phyloP scores from a whole-genome alignment of 192 early-diverging fungal species.

The Phycomyces nitens region DNA sequence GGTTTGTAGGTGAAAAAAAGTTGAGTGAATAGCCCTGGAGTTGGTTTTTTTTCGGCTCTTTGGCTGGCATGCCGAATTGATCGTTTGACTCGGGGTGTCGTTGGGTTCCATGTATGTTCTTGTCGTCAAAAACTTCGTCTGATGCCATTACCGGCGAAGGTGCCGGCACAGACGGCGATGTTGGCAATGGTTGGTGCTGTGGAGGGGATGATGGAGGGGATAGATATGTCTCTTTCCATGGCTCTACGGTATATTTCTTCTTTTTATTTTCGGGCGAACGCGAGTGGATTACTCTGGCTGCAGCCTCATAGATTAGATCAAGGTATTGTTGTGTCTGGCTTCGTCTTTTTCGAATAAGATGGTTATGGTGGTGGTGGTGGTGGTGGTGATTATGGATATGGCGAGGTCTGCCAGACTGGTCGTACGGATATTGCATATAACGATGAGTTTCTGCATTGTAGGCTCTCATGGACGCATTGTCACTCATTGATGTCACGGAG shows the following conservation, averaged over 20 bases:
- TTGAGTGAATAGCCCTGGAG: conserved; percentile 40
- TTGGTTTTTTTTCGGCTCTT: not conserved
- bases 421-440: not conserved
- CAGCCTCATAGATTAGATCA: conserved; percentile 8
- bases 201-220: not conserved
- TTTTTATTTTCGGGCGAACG: conserved; percentile 13
- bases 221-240: no score
- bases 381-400: not conserved
- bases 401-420: not conserved
- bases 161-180: not conserved
- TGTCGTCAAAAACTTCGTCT: not conserved
- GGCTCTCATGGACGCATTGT: conserved; percentile 11
- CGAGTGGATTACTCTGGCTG: conserved; percentile 12
- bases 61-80: not conserved
- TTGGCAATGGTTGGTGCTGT: not conserved
- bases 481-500: not conserved
- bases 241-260: no score
- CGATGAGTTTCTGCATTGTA: conserved; percentile 1
- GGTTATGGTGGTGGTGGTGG: not conserved
- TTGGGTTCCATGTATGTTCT: not conserved
- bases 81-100: not conserved
- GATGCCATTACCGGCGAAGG: not conserved
- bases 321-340: not conserved
- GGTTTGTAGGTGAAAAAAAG: conserved; percentile 32
- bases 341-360: not conserved